Base-by-base conservation (phyloP, 495 filamentous ascomycete species). In the Penicillium maclennaniae region DNA sequence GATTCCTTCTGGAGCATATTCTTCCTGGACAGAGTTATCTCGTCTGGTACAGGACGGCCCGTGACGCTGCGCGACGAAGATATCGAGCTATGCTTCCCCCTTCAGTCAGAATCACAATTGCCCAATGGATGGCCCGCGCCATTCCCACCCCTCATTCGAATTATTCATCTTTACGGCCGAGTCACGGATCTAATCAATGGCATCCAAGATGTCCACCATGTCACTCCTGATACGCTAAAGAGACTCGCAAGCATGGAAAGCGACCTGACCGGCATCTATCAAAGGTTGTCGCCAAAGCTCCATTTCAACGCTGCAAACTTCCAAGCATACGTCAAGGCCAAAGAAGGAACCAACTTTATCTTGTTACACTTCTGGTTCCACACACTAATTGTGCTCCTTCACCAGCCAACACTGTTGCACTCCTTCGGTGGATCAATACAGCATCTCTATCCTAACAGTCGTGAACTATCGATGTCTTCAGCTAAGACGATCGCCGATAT, bases 291-390 rank as follows among this genome's bases (percentile, higher is more conserved):
- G 26, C 77, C 79, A 9, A 79, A 76, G 46, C 80, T 95, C 38
- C 84, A 87, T 65, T 92, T 95, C 71, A 87, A 88, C 64, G 86
- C 85, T 15, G 73, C 79, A 45, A 91, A 91, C 65, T 91, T 92
- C 58, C 83, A 84, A 56, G 76, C 84, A 19, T 91, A 92, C 59
- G 85, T 88, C 14, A 86, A 84, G 61, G 79, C 79, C 26, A 83
- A 87, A 37, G 86, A 92, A 54, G 86, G 88, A 25, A 87, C 87
- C 10, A 91, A 87, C 43, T 95, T 92, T 53, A 86, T 92, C 47
- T 77, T 95, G n/a, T 74, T 92, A 26, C 89, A 95, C 63, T 89
- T 92, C 63, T 95, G 89, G 89, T 92, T 92, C 60, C 89, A 95
- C 59, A 87, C 89, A 0, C 69, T 92, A 38, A 91, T 95, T 49